Conservation (phyloP, 2,329 filamentous ascomycete species). For the Pseudodiploospora longispora region DNA sequence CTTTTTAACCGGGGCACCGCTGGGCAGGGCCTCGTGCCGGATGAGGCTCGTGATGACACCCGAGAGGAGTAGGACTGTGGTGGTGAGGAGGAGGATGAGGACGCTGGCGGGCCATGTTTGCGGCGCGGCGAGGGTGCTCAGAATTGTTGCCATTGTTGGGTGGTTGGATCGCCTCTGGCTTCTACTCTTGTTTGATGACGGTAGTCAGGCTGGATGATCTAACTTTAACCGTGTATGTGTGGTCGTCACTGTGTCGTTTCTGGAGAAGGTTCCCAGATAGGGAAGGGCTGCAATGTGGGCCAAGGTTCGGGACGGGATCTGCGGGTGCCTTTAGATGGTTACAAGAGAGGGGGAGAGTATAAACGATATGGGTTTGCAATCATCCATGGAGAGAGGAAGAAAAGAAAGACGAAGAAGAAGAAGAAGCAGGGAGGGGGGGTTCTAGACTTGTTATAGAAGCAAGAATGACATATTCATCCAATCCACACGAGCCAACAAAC, state of each 20-base stretch:
- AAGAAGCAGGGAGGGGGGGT: not conserved
- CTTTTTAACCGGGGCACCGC: conserved; percentile 17
- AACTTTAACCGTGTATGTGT: no score
- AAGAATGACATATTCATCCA: no score
- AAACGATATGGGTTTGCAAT: no score
- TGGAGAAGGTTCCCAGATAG: no score
- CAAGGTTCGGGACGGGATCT: no score
- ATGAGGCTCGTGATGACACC: not conserved
- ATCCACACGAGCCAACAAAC: no score
- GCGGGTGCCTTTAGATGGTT: no score
- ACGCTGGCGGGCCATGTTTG: conserved; percentile 7
- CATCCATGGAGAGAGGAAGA: not conserved
- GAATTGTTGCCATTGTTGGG: conserved; percentile 3
- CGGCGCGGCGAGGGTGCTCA: conserved; percentile 5
- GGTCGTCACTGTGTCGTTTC: no score
- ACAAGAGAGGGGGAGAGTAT: no score
- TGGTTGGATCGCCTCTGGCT: conserved; percentile 3
- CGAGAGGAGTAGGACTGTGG: conserved; percentile 1
- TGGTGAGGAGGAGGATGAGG: conserved; percentile 5
- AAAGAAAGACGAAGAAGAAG: not conserved
- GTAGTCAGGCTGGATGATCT: no score
- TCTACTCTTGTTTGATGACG: not conserved
- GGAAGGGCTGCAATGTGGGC: no score
- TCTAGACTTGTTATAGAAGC: no score
- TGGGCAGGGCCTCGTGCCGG: conserved; percentile 14